Evolutionary conservation across 2,329 filamentous ascomycete genomes (phyloP).

Genomic region (Pseudogymnoascus sp.): DNA sequence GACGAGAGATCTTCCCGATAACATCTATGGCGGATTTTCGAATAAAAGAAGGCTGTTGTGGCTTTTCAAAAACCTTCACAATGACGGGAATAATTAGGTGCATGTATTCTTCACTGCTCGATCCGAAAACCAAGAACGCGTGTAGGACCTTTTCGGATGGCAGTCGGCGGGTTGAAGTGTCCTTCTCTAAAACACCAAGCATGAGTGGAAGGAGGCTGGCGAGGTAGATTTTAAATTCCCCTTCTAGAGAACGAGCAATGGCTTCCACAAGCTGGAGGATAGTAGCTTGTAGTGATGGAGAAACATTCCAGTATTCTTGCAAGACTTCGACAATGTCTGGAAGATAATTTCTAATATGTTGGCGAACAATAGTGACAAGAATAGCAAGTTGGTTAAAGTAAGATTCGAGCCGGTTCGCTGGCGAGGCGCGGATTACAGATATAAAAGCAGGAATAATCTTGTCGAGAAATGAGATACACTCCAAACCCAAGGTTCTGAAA

Average conservation of each 20-base stretch:
- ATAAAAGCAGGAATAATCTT: constrained; percentile 94
- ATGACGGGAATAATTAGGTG: constrained; percentile 95
- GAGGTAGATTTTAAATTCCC: constrained; percentile 95
- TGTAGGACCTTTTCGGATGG: constrained; percentile 88
- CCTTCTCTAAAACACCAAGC: constrained; percentile 87
- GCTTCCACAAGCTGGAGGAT: constrained; percentile 89
- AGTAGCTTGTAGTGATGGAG: constrained; percentile 75
- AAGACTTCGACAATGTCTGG: constrained; percentile 79
- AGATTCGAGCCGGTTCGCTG: constrained; percentile 72
- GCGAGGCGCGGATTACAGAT: constrained; percentile 75
- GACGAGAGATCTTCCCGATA: constrained; percentile 84
- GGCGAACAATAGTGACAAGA: constrained; percentile 87
- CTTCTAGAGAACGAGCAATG: constrained; percentile 86
- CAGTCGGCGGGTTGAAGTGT: constrained; percentile 63
- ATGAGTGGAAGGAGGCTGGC: constrained; percentile 84
- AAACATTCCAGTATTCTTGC: constrained; percentile 82
- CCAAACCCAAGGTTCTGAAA: constrained; percentile 89
- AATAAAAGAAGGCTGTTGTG: constrained; percentile 69
- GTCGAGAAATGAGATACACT: constrained; percentile 90
- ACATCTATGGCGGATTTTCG: constrained; percentile 89
- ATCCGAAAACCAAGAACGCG: constrained; percentile 90
- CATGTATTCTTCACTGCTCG: constrained; percentile 97
- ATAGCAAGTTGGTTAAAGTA: constrained; percentile 97
- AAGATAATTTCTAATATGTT: constrained; percentile 89
- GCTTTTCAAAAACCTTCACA: constrained; percentile 87